Evolutionary conservation across 2,329 filamentous ascomycete genomes (phyloP), one percentile per base, ranked within the genome.

Genomic region (Clarireedia sp.): DNA sequence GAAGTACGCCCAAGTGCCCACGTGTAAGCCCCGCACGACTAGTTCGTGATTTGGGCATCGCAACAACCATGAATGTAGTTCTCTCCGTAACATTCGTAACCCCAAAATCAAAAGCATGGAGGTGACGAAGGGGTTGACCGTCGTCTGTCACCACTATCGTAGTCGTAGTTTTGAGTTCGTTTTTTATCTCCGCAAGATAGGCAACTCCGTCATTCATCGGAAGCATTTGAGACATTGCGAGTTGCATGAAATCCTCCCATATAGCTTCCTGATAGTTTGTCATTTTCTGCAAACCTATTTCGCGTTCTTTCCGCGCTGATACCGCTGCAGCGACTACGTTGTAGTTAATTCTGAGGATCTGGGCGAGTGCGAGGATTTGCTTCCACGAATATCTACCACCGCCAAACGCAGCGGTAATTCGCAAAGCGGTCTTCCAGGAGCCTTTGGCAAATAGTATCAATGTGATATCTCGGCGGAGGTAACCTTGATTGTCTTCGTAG

Each of bases 191-290:
- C 1, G 43, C 33, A 12, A 54, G 51, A 47, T 48, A 54, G 5
- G 51, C 51, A 47, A 54, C 38, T 5, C 41, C 43, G 26, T 54
- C 51, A 21, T 48, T 47, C 33, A 40, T 16, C 8, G 51, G 12
- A 48, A 48, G 19, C 48, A 48, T 56, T 37, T 45, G 40, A 48
- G 48, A 43, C 40, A 40, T 51, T 19, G 40, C 36, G 8, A 56
- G 48, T 16, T 45, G 36, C 48, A 56, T 56, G 5, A 52, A 52
- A 5, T 51, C 54, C 3, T 24, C 54, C 54, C 48, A 56, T 8
- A 52, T 17, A 16, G 4, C 21, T 17, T 17, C 29, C 12, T 50
- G 44, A 24, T 36, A 51, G 2, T 33, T 9, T 6, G 23, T 51
- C 12, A 26, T 12, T 23, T 5, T n/a, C 7, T 26, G 48, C 1